phyloP scores from a whole-genome alignment of 768 basidiomycete species.

The Amanita molliuscula region DNA sequence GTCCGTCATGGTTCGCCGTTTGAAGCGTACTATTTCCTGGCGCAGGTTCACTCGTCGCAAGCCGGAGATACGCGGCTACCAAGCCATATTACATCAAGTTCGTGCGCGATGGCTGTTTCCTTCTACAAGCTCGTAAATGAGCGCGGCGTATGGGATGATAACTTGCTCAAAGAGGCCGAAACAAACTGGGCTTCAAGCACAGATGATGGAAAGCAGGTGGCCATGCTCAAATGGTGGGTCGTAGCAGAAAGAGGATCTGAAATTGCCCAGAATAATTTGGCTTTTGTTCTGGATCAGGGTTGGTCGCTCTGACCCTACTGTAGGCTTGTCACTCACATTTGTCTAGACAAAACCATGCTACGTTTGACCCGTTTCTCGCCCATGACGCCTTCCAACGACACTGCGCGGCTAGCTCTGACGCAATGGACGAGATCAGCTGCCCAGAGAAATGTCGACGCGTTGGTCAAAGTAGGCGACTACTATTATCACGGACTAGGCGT shows the following conservation, averaged over 20 bases:
- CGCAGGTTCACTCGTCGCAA: slow-evolving; percentile 62
- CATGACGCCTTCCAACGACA: slow-evolving; percentile 68
- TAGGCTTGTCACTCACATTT: neutral
- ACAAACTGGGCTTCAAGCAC: slow-evolving; percentile 59
- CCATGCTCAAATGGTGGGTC: slow-evolving; percentile 91
- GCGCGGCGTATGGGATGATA: slow-evolving; percentile 79
- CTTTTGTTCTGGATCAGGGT: slow-evolving; percentile 90
- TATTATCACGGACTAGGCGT: slow-evolving; percentile 89
- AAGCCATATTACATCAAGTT: slow-evolving; percentile 46
- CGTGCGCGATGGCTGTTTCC: slow-evolving; percentile 84
- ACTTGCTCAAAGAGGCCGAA: slow-evolving; percentile 75
- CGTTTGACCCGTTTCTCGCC: slow-evolving; percentile 61
- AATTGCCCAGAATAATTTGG: slow-evolving; percentile 91
- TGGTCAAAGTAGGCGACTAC: slow-evolving; percentile 98
- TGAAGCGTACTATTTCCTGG: slow-evolving; percentile 92
- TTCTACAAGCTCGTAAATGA: slow-evolving; percentile 92
- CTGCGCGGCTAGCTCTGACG: slow-evolving; percentile 74
- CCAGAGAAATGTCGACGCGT: slow-evolving; percentile 91
- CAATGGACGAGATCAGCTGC: slow-evolving; percentile 94
- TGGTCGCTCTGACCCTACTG: slow-evolving; percentile 10
- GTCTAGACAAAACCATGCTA: slow-evolving; percentile 57
- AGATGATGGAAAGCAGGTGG: slow-evolving; percentile 66
- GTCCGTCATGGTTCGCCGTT: slow-evolving; percentile 84
- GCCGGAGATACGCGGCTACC: slow-evolving; percentile 35
- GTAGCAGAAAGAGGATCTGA: slow-evolving; percentile 91